Base-by-base conservation (phyloP, 306 rosid genomes). In the Citrullus amarus region DNA sequence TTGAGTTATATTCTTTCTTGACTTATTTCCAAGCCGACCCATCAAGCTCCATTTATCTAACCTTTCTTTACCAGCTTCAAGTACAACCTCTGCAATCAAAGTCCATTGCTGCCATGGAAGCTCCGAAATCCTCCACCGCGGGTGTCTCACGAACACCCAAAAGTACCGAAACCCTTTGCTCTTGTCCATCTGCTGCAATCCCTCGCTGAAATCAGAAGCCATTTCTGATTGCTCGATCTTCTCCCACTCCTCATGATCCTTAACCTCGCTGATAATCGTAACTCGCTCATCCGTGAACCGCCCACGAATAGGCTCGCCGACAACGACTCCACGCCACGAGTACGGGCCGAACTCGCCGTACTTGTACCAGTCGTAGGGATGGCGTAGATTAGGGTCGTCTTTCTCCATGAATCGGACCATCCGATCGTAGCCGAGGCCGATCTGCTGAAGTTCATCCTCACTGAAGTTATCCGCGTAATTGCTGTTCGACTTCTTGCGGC, bases 91-190 rank as follows among this genome's bases (percentile, higher is more conserved):
- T 36, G 87, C 63, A 18, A 89, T 90, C 84, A 92, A 79, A 1
- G 96, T 92, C 98, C 98, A 95, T 54, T 91, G 98, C 85, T 95
- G 88, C 93, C 97, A 92, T 9, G 96, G 93, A 38, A 80, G 67
- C 14, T 95, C 98, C 20, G 89, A 86, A 62, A 95, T 6, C 70
- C 89, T 79, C 98, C 97, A 95, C 78, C 78, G 88, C 1, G 93
- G 96, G 71, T 92, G 97, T 88, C 96, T 89, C 69, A 90, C 83
- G 39, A 92, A 91, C 76, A 94, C 90, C 98, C 97, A 92, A 69
- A 82, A 92, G 81, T 88, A 87, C 83, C 86, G 88, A 34, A 84
- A 78, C 48, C 93, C 89, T 34, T 85, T 85, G 57, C 83, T 89
- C 65, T 61, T 81, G 83, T 92, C 97, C 83, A 95, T 82, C 59